Percentiles rank a stretch among this genome's conserved stretches.
Conservation (phyloP, 495 filamentous ascomycete genomes). For the Parachaetomium inaequale region DNA sequence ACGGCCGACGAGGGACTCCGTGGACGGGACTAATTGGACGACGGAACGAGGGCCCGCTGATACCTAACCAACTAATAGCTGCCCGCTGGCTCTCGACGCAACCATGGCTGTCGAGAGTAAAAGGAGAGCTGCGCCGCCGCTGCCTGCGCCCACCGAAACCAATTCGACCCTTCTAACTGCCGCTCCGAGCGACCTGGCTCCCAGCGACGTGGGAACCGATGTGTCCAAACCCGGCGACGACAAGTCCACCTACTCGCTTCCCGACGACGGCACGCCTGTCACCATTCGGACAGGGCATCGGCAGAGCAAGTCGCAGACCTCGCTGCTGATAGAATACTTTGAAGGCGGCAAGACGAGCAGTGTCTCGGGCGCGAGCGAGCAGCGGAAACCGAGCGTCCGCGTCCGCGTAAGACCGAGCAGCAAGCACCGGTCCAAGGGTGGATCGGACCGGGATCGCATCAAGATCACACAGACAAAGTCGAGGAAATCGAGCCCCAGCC, state of each 20-base stretch:
- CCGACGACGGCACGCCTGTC: constrained; percentile 90
- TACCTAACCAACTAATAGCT: constrained; percentile 21
- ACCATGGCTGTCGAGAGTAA: constrained; percentile 67
- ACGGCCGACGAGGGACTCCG: constrained; percentile 20
- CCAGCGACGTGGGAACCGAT: constrained; percentile 64
- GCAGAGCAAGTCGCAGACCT: constrained; percentile 73
- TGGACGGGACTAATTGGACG: constrained; percentile 30
- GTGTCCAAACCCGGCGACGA: constrained; percentile 73
- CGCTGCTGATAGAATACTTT: constrained; percentile 96
- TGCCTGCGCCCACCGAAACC: constrained; percentile 78
- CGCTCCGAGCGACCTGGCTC: constrained; percentile 30
- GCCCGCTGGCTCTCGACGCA: constrained; percentile 22
- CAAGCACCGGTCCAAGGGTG: constrained; percentile 50
- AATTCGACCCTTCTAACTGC: constrained; percentile 56
- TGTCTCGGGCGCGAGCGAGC: constrained; percentile 46
- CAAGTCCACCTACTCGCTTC: constrained; percentile 74
- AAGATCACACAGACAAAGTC: constrained; percentile 73
- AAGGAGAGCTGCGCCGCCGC: constrained; percentile 54
- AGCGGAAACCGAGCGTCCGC: constrained; percentile 81
- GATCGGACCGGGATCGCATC: constrained; percentile 54
- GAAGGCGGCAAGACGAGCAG: constrained; percentile 69
- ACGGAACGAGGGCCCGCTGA: constrained; percentile 24
- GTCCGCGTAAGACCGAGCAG: constrained; percentile 86
- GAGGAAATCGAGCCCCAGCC: constrained; percentile 55
- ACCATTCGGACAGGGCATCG: constrained; percentile 76